Evolutionary conservation across 163 green algal species (phyloP).

Genomic region (Chlorella variabilis): DNA sequence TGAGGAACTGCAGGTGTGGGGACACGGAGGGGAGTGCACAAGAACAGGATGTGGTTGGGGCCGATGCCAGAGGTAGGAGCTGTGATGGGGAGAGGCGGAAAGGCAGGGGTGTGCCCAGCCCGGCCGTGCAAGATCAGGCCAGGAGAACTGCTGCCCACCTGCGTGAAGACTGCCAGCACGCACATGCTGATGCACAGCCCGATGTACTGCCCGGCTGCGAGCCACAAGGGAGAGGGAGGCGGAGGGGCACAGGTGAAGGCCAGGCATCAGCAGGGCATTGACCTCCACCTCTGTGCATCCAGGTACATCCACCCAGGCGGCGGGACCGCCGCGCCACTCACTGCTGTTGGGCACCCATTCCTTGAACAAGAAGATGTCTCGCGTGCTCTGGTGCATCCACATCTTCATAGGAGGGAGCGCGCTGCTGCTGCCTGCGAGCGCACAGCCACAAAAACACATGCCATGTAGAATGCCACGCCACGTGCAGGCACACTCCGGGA

Average conservation of each 20-base stretch:
- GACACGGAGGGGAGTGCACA: background rate
- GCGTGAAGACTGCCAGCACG: slow-evolving; percentile 26
- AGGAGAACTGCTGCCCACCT: background rate
- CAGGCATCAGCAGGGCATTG: background rate
- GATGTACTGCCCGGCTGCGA: slow-evolving; percentile 42
- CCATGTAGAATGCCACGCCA: too few species aligned
- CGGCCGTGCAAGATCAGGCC: too few species aligned
- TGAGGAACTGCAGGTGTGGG: slow-evolving; percentile 37
- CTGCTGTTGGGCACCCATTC: slow-evolving; percentile 59
- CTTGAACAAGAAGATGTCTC: slow-evolving; percentile 68
- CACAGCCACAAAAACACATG: too few species aligned
- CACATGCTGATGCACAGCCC: slow-evolving; percentile 39
- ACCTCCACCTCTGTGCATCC: background rate
- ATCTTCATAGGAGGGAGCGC: slow-evolving; percentile 36
- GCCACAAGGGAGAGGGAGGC: background rate
- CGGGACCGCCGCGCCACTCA: background rate
- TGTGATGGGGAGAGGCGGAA: too few species aligned
- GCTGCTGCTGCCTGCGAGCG: slow-evolving; percentile 31
- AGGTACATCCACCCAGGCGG: background rate
- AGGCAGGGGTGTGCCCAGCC: too few species aligned
- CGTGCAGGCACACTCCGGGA: too few species aligned
- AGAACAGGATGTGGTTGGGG: too few species aligned
- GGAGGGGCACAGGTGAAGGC: background rate
- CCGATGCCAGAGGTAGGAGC: too few species aligned
- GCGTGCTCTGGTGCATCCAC: slow-evolving; percentile 35